Conservation (phyloP, 1,284 basidiomycete genomes). For the Microbotryum saponariae region DNA sequence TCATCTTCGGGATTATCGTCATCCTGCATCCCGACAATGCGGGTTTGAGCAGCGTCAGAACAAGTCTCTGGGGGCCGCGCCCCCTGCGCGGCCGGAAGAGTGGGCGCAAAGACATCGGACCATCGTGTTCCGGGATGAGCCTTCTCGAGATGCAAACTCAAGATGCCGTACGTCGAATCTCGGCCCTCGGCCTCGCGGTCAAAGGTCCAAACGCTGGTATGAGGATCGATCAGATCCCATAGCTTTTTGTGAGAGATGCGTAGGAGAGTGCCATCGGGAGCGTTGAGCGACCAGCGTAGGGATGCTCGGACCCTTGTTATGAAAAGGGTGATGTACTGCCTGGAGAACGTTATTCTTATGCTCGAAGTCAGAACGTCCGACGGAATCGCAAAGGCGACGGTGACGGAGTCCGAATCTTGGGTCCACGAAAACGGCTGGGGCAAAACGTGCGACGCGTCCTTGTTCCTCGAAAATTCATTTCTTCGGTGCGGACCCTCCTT, state of each 20-base stretch:
- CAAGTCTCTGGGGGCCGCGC: slow-evolving; percentile 34
- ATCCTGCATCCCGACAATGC: slow-evolving; percentile 14
- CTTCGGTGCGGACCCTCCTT: slow-evolving; percentile 51
- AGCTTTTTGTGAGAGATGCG: slow-evolving; percentile 57
- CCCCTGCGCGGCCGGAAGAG: slow-evolving; percentile 40
- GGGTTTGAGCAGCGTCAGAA: not conserved
- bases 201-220: slow-evolving; percentile 78
- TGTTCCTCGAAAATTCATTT: slow-evolving; percentile 56
- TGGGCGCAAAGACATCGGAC: slow-evolving; percentile 67
- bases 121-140: slow-evolving; percentile 69
- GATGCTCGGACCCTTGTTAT: slow-evolving; percentile 40
- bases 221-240: slow-evolving; percentile 66
- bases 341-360: slow-evolving; percentile 61
- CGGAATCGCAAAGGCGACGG: slow-evolving; percentile 72
- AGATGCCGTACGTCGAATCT: slow-evolving; percentile 51
- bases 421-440: slow-evolving; percentile 78
- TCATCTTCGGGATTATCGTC: not conserved
- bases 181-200: slow-evolving; percentile 57
- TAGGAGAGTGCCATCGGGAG: slow-evolving; percentile 44
- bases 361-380: slow-evolving; percentile 55
- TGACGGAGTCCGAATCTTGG: slow-evolving; percentile 72
- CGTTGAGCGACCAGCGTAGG: not conserved
- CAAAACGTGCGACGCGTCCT: slow-evolving; percentile 43
- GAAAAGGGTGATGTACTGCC: slow-evolving; percentile 55
- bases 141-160: slow-evolving; percentile 80